A percentile compares a stretch with the other conserved stretches of the same genome.
phyloP scores from a whole-genome alignment of 2,329 filamentous ascomycete genomes.

The Aspergillus glaucus region DNA sequence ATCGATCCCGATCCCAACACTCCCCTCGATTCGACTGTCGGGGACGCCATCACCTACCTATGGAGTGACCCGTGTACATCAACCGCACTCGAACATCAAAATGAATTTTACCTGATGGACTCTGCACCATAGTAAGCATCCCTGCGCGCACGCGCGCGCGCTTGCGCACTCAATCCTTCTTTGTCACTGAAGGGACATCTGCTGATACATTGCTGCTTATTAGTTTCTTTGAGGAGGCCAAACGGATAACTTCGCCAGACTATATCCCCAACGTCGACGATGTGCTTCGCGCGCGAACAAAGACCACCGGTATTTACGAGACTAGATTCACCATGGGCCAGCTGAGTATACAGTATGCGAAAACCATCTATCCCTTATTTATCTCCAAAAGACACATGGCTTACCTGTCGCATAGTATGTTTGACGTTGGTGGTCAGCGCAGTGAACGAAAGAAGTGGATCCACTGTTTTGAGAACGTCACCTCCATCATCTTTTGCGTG shows the following conservation, averaged over 20 bases:
- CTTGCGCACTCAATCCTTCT: too few species aligned
- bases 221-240: slow-evolving; percentile 93
- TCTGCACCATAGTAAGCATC: slow-evolving; percentile 85
- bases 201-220: slow-evolving; percentile 3
- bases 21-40: slow-evolving; percentile 72
- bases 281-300: slow-evolving; percentile 89
- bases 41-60: slow-evolving; percentile 73
- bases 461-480: slow-evolving; percentile 99
- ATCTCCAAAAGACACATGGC: slow-evolving; percentile 2
- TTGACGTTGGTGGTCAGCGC: slow-evolving; percentile 93
- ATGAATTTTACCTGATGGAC: slow-evolving; percentile 99
- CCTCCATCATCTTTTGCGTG: slow-evolving; percentile 98
- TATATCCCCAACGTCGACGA: slow-evolving; percentile 94
- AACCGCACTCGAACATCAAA: slow-evolving; percentile 82
- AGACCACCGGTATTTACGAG: slow-evolving; percentile 98
- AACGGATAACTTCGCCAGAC: slow-evolving; percentile 72
- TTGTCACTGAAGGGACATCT: slow-evolving; percentile 14
- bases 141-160: not conserved
- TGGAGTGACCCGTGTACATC: slow-evolving; percentile 86
- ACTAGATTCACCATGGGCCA: slow-evolving; percentile 98
- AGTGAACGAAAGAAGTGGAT: slow-evolving; percentile 99
- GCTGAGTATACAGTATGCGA: slow-evolving; percentile 85
- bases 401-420: slow-evolving; percentile 64
- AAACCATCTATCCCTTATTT: not conserved
- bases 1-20: slow-evolving; percentile 87